Evolutionary conservation across 371 early-diverging fungal species (phyloP), one percentile per base, ranked within the genome.

Genomic region (Rhizoclosmatium hyalinum): DNA sequence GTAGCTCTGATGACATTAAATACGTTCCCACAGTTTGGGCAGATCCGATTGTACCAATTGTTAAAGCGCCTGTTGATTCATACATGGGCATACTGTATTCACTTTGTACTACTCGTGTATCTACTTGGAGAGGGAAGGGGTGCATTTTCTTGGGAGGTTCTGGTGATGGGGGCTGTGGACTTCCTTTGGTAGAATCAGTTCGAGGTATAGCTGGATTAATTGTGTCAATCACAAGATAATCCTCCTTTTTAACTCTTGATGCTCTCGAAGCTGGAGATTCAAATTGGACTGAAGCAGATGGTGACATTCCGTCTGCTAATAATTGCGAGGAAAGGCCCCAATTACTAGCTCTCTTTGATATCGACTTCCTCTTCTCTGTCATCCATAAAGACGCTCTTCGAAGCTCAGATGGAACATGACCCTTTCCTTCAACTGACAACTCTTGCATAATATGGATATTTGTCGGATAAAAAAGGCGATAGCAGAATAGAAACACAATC

Each of bases 381-480:
- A 66, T 6, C 5, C 53, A 21, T 6, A 50, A 8, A n/a, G 60
- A 54, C 14, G 44, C 24, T 21, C 62, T 21, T 21, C 41, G 24
- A 10, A 62, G n/a, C 45, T 71, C 72, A 5, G 62, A 47, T 12
- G 72, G 14, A 14, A 73, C 47, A 21, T 14, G 6, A 3, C 62
- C 73, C 5, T 55, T 39, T 5, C 44, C 8, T 19, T 12, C 19
- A 3, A 42, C 58, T 56, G 54, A 56, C 19, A 78, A 79, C 67
- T 90, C 90, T 14, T 87, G 87, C 24, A 90, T 74, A 62, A 90
- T 87, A 64, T 90, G 88, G 56, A 87, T 84, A 72, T 91, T 90
- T 47, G 82, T 86, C 1, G 90, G 91, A 12, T 67, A 58, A 45
- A 88, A 82, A 61, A 83, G 82, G 53, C 86, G 85, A 8, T 81